Percentiles rank a stretch among this genome's conserved stretches.
Conservation (phyloP, 768 basidiomycete species). For the Chalciporus chontae region DNA sequence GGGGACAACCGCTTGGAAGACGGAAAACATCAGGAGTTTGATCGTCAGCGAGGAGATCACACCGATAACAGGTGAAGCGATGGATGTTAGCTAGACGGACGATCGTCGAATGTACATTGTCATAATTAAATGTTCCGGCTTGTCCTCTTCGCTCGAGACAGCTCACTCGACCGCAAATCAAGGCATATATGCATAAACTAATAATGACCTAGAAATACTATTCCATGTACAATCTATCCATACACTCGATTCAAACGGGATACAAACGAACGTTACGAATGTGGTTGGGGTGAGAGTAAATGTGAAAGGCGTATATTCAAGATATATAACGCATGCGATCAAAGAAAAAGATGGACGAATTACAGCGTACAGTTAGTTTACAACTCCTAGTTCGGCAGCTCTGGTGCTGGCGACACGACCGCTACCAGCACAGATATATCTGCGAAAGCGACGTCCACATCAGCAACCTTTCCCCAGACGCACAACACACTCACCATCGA, state of each 20-base stretch:
- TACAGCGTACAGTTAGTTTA: background rate
- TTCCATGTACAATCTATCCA: conserved; percentile 22
- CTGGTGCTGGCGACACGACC: conserved; percentile 50
- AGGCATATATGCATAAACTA: conserved; percentile 12
- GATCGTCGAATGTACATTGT: conserved; percentile 3
- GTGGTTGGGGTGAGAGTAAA: background rate
- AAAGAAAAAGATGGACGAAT: background rate
- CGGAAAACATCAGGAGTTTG: conserved; percentile 68
- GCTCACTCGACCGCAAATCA: background rate
- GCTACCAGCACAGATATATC: conserved; percentile 69
- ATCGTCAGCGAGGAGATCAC: conserved; percentile 71
- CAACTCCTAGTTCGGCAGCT: conserved; percentile 16
- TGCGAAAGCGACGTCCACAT: conserved; percentile 24
- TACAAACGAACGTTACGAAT: conserved; percentile 19
- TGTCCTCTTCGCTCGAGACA: background rate
- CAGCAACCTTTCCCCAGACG: background rate
- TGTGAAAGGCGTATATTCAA: background rate
- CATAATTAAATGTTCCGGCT: background rate
- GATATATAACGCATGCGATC: background rate
- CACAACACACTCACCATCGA: conserved; percentile 57
- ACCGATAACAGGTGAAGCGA: conserved; percentile 58
- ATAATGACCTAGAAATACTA: conserved; percentile 6
- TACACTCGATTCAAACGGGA: conserved; percentile 18
- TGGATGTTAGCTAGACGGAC: conserved; percentile 67
- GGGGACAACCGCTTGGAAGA: conserved; percentile 89